Conservation (phyloP, 208 protist species). For the Zelonia costaricensis region DNA sequence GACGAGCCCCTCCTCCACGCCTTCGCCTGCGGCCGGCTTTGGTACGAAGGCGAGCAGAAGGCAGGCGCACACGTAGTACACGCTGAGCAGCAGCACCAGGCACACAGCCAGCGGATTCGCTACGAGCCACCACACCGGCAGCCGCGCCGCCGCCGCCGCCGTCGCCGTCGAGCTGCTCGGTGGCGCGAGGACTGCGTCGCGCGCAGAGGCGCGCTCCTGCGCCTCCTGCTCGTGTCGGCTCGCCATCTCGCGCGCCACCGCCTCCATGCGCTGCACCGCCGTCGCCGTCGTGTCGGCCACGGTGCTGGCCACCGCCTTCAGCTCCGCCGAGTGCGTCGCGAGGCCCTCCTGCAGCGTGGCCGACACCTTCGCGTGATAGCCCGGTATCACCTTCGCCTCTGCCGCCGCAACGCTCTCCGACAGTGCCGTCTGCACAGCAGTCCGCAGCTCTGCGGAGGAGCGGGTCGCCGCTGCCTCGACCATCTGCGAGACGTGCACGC, state of each 20-base stretch:
- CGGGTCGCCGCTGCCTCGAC: conserved; percentile 11
- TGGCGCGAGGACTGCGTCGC: not conserved
- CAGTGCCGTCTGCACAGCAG: conserved; percentile 19
- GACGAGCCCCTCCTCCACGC: not conserved
- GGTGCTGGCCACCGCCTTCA: conserved; percentile 3
- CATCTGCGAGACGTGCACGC: conserved; percentile 6
- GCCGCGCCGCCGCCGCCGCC: not conserved
- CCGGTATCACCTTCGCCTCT: conserved; percentile 17
- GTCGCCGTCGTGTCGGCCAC: conserved; percentile 15
- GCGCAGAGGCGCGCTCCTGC: not conserved
- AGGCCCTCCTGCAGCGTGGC: conserved; percentile 9
- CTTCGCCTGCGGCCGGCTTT: conserved; percentile 10
- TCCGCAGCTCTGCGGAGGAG: conserved; percentile 6
- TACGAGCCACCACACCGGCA: conserved; percentile 58
- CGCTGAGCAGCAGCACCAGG: conserved; percentile 40
- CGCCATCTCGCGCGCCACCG: conserved; percentile 10
- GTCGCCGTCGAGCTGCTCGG: not conserved
- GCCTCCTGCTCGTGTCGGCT: conserved; percentile 1
- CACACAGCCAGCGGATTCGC: conserved; percentile 40
- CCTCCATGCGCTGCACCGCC: conserved; percentile 15
- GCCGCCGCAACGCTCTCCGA: conserved; percentile 5
- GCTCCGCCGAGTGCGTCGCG: conserved; percentile 4
- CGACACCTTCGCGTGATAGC: conserved; percentile 17
- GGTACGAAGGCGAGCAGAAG: conserved; percentile 82
- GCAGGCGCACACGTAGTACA: conserved; percentile 73